Evolutionary conservation across 1,284 basidiomycete genomes (phyloP), one percentile per base, ranked within the genome.

Genomic region (Microbotryum intermedium): DNA sequence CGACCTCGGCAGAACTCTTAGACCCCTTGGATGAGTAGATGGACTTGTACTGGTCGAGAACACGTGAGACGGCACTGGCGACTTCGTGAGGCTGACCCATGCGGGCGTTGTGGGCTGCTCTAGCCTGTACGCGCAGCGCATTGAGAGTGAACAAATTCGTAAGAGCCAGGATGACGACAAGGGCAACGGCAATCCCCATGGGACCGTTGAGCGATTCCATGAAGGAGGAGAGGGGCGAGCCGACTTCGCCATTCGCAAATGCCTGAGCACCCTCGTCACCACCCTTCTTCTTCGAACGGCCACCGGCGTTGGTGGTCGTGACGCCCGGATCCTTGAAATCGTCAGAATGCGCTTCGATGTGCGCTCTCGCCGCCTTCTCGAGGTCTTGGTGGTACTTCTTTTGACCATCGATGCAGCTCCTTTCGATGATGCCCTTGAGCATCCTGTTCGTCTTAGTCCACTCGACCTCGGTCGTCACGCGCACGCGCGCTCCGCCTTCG

Each of bases 401-500:
- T 73, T 97, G 94, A 3, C 95, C 94, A 26, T 97, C 93, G 56
- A 97, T 84, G 7, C 83, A 86, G 1, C 87, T 90, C 69, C 83
- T 85, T 72, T 97, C 92, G 70, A 97, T 95, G 69, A 98, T 88
- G 58, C 90, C 86, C 76, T 51, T 51, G 50, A 51, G 50, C 50
- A 51, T 51, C 29, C 50, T 25, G 30, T 51, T 69, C 91, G 81
- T 26, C 91, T 94, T 0, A 85, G 63, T 90, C 93, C 94, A 98
- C 63, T 97, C 92, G 5, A 97, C 90, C 67, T 87, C 83, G n/a
- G 88, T 91, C 34, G 90, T 93, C 7, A 98, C 90, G 10, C 89
- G 70, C 16, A 98, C 82, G 55, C 81, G 83, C 0, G 87, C 86
- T 4, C 85, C 83, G 52, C 87, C 82, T 4, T 82, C 78, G 49